These are phyloP conservation scores for Wickerhamomyces rabaulensis DNA, from an alignment of 805 yeast species.

Conservation along the genomic window DNA sequence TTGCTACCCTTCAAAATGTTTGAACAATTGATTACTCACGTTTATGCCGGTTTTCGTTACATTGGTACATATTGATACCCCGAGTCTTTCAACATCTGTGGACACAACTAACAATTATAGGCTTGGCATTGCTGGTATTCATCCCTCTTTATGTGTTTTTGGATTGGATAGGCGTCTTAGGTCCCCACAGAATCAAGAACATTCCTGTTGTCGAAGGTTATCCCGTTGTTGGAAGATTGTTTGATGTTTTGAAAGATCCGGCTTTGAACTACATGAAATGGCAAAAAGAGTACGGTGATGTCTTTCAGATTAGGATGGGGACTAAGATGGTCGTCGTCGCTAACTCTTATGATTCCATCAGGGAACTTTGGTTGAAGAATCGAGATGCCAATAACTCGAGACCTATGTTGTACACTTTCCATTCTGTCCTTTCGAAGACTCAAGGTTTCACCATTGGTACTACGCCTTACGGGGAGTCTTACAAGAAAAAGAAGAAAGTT, in stretches of 20 bases:
- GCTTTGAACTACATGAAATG: constrained; percentile 43
- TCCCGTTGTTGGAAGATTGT: constrained; percentile 49
- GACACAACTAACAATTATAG: not conserved
- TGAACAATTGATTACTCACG: not conserved
- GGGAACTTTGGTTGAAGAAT: constrained; percentile 46
- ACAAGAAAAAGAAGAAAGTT: constrained; percentile 41
- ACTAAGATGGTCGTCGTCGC: constrained; percentile 52
- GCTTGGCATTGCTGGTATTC: not conserved
- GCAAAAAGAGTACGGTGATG: constrained; percentile 37
- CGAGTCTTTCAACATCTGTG: too few species aligned
- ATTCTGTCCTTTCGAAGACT: constrained; percentile 48
- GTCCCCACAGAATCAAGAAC: constrained; percentile 30
- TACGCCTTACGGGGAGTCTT: constrained; percentile 51
- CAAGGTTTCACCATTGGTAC: constrained; percentile 63
- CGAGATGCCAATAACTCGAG: constrained; percentile 57
- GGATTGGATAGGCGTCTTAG: constrained; percentile 19
- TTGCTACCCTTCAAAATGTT: not conserved
- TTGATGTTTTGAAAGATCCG: constrained; percentile 43
- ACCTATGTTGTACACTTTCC: constrained; percentile 65
- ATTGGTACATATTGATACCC: not conserved
- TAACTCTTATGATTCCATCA: constrained; percentile 54
- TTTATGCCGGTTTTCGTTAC: not conserved
- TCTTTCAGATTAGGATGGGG: constrained; percentile 65
- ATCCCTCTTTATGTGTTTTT: constrained; percentile 4
- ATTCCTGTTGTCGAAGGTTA: constrained; percentile 39